Evolutionary conservation across 129 eudicot genomes (phyloP), one percentile per base, ranked within the genome.

Genomic region (Centaurea solstitialis): DNA sequence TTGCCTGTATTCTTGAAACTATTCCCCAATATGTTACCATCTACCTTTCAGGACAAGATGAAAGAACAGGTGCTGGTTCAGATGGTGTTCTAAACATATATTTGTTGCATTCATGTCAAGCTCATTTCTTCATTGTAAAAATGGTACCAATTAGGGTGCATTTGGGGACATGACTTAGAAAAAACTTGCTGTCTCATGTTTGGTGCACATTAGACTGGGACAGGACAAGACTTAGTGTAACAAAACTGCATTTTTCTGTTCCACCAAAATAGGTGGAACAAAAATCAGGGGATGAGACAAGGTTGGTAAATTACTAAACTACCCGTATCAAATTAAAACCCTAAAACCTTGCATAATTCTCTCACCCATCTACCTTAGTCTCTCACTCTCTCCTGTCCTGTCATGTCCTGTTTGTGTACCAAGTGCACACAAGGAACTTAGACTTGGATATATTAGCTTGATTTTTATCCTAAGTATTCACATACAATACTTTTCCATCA

Each of bases 11-110:
- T 93, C 92, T 91, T 96, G 81, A 91, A 89, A 86, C 80, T 96
- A 50, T 96, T 96, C 68, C 99, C 99, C 82, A 93, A 96, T 87
- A 96, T 96, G 99, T 87, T 96, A 66, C 99, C 99, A 13, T 96
- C 99, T 65, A 96, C 99, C 82, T 96, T 93, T 87, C 98, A 96
- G 85, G 99, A 96, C 90, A 96, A 91, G 91, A 96, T 96, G 98
- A 96, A 96, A 87, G 99, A 96, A 75, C 98, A 96, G 99, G 99
- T 93, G 39, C 74, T 18, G 68, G n/a, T 77, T 47, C 33, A 69
- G 71, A 62, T 26, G 12, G 65, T 61, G 22, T 67, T 15, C 28
- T 35, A 75, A 74, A 33, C 80, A 64, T 62, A n/a, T 21, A 65
- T 62, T 70, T 62, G 73, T 80, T 35, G 61, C 76, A 75, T 85